Base-by-base conservation (phyloP, 2,329 filamentous ascomycete genomes). In the Penicillium sp. region DNA sequence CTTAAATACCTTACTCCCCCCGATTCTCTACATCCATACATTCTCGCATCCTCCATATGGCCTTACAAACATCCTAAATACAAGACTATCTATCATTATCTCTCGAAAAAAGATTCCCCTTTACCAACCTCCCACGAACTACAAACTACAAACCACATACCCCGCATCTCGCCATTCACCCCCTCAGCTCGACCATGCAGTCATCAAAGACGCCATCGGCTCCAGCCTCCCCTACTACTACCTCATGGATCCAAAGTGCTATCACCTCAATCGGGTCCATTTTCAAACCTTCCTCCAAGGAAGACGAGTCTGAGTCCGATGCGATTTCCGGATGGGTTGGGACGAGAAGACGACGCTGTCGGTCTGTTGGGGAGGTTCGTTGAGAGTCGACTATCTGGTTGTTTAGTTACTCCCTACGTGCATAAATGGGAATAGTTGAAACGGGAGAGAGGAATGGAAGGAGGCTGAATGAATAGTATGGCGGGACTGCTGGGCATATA, bases 321-420 rank as follows among this genome's bases (percentile, higher is more conserved):
- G 62, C 59, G 18, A 57, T 66, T 10, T 57, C 46, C 16, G 62
- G 56, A 8, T 66, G 64, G 64, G 57, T 66, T 40, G 64, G 64
- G 16, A 54, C 42, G 7, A 58, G 59, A 11, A 59, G 54, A 37
- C 55, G 57, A 24, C 49, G 64, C 20, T 66, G 62, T 56, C 62
- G 61, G 2, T 61, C 62, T 42, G 57, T 62, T 45, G 64, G 64
- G 22, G 59, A 60, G 35, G 46, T 54, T 24, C 62, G 57, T 42
- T 65, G 52, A 58, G 7, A 14, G 13, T 9, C 11, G 22, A 10
- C 7, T 7, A 39, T 53, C n/a, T 24, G 22, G 34, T 8, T 29
- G 39, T 32, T 16, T 32, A 8, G 9, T 24, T 39, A 14, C 16
- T 11, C 0, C 13, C 8, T 16, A 31, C 10, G 5, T 24, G 22